Evolutionary conservation across 1,139 yeast species (phyloP).

Genomic region (Meyerozyma smithsonii): DNA sequence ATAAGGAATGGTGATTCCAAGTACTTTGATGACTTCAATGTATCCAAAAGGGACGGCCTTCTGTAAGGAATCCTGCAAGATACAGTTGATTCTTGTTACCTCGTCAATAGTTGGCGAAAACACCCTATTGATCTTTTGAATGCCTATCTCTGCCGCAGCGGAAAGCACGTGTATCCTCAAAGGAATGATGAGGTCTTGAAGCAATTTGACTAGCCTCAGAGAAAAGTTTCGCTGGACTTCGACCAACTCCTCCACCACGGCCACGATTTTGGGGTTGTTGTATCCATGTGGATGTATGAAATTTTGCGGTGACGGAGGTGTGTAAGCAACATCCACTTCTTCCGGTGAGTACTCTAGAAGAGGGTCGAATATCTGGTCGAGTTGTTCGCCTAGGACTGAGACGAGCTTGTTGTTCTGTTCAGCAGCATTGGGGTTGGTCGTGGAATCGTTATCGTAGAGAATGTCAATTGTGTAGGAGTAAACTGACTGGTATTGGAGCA

Average conservation of each 20-base stretch:
- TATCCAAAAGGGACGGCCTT: constrained; percentile 66
- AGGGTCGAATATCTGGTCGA: constrained; percentile 87
- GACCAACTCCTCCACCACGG: constrained; percentile 63
- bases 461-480: constrained; percentile 65
- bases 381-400: constrained; percentile 71
- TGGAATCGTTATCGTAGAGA: constrained; percentile 54
- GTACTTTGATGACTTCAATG: constrained; percentile 68
- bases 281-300: constrained; percentile 13
- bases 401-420: constrained; percentile 73
- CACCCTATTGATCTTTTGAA: constrained; percentile 63
- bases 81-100: constrained; percentile 81
- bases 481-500: constrained; percentile 50
- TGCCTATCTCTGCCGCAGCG: constrained; percentile 44
- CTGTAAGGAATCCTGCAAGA: constrained; percentile 69
- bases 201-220: constrained; percentile 61
- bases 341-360: constrained; percentile 89
- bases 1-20: constrained; percentile 78
- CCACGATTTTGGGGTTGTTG: constrained; percentile 20
- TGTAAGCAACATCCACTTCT: constrained; percentile 64
- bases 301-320: constrained; percentile 34
- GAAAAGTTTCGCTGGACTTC: constrained; percentile 72
- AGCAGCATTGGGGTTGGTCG: constrained; percentile 27
- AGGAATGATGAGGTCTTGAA: constrained; percentile 78
- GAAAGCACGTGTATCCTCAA: constrained; percentile 63
- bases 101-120: constrained; percentile 97